These are phyloP conservation scores for Lodderomyces orthopsilosis DNA, from an alignment of 1,139 yeast genomes.

Conservation along the genomic window DNA sequence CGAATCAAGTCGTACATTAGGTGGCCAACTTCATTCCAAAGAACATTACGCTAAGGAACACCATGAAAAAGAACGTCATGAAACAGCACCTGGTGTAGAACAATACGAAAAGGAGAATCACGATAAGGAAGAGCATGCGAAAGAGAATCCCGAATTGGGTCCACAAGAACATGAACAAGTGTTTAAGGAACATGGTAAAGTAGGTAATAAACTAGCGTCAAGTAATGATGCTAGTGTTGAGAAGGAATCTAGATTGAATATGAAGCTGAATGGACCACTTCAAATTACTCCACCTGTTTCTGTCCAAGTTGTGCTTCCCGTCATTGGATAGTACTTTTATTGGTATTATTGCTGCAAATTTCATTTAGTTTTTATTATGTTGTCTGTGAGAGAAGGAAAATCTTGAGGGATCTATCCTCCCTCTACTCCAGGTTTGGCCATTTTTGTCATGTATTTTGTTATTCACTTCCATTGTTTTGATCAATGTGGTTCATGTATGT, in stretches of 20 bases:
- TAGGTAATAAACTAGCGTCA: neutral
- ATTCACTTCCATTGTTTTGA: too few species aligned
- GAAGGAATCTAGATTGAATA: neutral
- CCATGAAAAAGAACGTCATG: constrained; percentile 5
- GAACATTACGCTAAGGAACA: constrained; percentile 5
- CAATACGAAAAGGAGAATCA: constrained; percentile 4
- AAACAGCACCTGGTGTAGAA: constrained; percentile 2
- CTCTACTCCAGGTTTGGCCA: too few species aligned
- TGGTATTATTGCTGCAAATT: too few species aligned
- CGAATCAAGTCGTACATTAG: constrained; percentile 1
- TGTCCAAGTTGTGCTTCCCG: neutral
- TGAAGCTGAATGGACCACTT: neutral
- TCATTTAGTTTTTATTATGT: too few species aligned
- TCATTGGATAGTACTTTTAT: neutral
- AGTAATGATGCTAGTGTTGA: neutral
- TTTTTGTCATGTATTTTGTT: too few species aligned
- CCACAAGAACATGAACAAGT: constrained; percentile 2
- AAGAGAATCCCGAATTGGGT: constrained; percentile 3
- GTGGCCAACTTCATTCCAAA: constrained; percentile 2
- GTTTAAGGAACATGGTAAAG: constrained; percentile 4
- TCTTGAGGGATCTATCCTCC: too few species aligned
- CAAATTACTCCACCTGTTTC: constrained; percentile 1
- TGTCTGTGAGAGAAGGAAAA: neutral
- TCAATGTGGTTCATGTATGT: too few species aligned
- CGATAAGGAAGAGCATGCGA: constrained; percentile 4